A percentile compares a stretch with the other conserved stretches of the same genome.
Evolutionary conservation across 2,329 filamentous ascomycete species (phyloP).

Genomic region (Esteya vermicola): DNA sequence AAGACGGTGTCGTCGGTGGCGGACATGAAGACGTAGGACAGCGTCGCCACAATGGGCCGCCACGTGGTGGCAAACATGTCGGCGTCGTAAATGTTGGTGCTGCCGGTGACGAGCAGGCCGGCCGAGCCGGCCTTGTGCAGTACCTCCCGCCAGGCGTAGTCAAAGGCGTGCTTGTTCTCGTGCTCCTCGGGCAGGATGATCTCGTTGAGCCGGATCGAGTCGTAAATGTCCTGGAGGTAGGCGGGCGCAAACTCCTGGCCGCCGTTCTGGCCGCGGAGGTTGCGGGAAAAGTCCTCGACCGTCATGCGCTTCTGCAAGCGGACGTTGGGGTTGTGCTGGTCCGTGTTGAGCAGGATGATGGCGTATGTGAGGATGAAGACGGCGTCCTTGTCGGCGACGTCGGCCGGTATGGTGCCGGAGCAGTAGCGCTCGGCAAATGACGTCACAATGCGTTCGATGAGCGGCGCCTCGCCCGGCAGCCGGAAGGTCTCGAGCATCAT

Average conservation of each 20-base stretch:
- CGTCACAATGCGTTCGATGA: constrained; percentile 87
- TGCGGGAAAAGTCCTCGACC: constrained; percentile 66
- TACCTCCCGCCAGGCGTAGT: constrained; percentile 94
- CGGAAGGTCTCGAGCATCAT: constrained; percentile 84
- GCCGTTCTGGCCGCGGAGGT: constrained; percentile 80
- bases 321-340: constrained; percentile 89
- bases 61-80: constrained; percentile 97
- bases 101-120: constrained; percentile 59
- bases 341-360: constrained; percentile 95
- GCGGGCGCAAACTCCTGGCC: constrained; percentile 71
- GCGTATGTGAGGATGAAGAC: constrained; percentile 88
- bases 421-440: constrained; percentile 81
- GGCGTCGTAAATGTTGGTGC: constrained; percentile 90
- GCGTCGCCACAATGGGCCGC: constrained; percentile 84
- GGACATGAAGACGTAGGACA: constrained; percentile 98
- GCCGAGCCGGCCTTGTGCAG: constrained; percentile 70
- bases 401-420: constrained; percentile 51
- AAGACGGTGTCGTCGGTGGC: constrained; percentile 95
- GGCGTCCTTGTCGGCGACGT: constrained; percentile 72
- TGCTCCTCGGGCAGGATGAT: constrained; percentile 97
- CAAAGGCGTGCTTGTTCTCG: constrained; percentile 90
- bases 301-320: constrained; percentile 71
- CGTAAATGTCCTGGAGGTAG: constrained; percentile 75
- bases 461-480: constrained; percentile 77
- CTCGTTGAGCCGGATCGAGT: constrained; percentile 83